Conservation (phyloP, 805 yeast species). For the Candida khao-thaluensis region DNA sequence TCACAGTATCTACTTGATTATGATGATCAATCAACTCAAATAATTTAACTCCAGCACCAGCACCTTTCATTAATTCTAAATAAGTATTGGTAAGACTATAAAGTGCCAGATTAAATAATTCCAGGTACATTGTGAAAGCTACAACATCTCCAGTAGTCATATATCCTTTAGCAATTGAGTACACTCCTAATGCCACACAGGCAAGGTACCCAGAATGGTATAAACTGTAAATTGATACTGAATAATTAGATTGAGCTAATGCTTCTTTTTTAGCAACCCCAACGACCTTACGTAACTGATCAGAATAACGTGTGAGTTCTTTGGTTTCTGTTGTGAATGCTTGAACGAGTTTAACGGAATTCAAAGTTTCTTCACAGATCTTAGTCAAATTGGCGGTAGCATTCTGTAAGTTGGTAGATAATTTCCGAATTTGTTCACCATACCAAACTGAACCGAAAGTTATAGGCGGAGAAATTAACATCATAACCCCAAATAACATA, state of each 20-base stretch:
- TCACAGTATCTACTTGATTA: constrained; percentile 35
- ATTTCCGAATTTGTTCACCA: constrained; percentile 42
- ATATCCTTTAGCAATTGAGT: constrained; percentile 40
- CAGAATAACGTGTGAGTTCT: constrained; percentile 39
- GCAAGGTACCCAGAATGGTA: constrained; percentile 44
- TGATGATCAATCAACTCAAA: constrained; percentile 42
- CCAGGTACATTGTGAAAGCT: constrained; percentile 46
- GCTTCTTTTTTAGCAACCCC: constrained; percentile 45
- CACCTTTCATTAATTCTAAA: constrained; percentile 47
- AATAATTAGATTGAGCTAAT: constrained; percentile 43
- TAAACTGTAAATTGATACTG: constrained; percentile 41
- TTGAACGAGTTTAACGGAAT: constrained; percentile 42
- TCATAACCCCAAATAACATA: constrained; percentile 41
- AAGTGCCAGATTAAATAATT: constrained; percentile 43
- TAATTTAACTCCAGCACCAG: constrained; percentile 45
- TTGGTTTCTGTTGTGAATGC: constrained; percentile 45
- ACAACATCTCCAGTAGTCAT: constrained; percentile 50
- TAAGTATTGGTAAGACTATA: constrained; percentile 46
- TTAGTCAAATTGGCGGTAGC: constrained; percentile 46
- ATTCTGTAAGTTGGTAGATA: constrained; percentile 42
- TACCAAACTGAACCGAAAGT: constrained; percentile 46
- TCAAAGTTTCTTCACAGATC: constrained; percentile 43
- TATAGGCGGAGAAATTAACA: constrained; percentile 45
- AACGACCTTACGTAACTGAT: constrained; percentile 39
- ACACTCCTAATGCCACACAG: constrained; percentile 43